A percentile compares a stretch with the other conserved stretches of the same genome.
Evolutionary conservation across 2,329 filamentous ascomycete genomes (phyloP).

Genomic region (Trichoderma afroharzianum): DNA sequence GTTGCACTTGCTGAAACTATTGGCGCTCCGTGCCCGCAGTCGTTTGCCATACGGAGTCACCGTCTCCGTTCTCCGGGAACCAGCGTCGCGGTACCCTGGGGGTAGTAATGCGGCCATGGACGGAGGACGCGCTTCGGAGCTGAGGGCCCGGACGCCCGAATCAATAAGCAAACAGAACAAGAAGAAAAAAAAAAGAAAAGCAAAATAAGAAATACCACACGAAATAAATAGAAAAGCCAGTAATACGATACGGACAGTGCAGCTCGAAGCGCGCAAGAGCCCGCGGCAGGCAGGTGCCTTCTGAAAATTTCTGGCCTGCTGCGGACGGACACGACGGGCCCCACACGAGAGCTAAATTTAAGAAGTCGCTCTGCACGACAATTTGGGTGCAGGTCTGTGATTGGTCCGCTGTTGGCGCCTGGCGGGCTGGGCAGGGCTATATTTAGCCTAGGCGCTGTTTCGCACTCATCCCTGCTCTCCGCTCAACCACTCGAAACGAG

Average conservation of each 20-base stretch:
- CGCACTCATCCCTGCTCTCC: slow-evolving; percentile 17
- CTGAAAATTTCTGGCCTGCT: slow-evolving; percentile 9
- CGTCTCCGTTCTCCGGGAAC: not conserved
- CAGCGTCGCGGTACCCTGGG: not conserved
- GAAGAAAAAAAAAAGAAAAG: not conserved
- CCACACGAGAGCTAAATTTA: slow-evolving; percentile 18
- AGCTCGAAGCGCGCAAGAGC: not conserved
- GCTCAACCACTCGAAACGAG: slow-evolving; percentile 20
- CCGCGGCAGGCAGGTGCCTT: not conserved
- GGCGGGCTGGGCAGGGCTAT: slow-evolving; percentile 30
- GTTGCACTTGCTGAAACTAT: slow-evolving; percentile 9
- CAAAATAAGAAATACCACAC: not conserved
- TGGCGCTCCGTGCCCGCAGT: slow-evolving; percentile 6
- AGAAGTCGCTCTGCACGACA: slow-evolving; percentile 21
- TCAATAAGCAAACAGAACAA: not conserved
- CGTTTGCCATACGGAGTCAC: slow-evolving; percentile 10
- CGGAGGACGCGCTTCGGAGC: not conserved
- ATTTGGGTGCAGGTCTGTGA: slow-evolving; percentile 26
- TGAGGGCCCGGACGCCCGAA: not conserved
- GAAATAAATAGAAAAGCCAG: not conserved
- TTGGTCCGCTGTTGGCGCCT: slow-evolving; percentile 32
- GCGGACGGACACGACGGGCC: slow-evolving; percentile 9
- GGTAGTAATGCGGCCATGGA: not conserved
- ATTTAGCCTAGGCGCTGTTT: slow-evolving; percentile 29
- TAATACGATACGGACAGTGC: not conserved